Base-by-base conservation (phyloP, 23 red algal genomes). In the Cyanidiococcus yangmingshanensis region DNA sequence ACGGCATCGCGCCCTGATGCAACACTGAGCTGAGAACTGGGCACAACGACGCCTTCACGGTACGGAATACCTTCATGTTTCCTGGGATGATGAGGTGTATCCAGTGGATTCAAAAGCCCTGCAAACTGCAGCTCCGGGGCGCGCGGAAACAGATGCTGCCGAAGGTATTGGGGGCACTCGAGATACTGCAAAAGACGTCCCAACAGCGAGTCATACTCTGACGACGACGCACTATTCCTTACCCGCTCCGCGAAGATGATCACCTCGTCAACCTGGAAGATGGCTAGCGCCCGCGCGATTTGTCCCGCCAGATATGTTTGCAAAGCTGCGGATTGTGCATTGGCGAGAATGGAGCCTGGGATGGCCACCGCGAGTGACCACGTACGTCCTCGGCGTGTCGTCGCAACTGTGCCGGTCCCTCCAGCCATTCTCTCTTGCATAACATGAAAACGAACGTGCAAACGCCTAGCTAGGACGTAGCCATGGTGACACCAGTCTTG, bases 91-190 rank as follows among this genome's bases (percentile, higher is more conserved):
- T 87, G 89, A n/a, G 94, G 89, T 32, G 90, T 75, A n/a, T 87
- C 88, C 25, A 98, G 85, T 37, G 94, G 94, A 68, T 91, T 98
- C 50, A 98, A 82, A 37, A 98, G 77, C 1, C 94, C 94, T 1
- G 84, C 94, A n/a, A 83, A 77, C 3, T 87, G 79, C 1, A 98
- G 80, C 2, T 89, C 77, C 2, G 76, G 31, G 24, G 67, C 68
- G n/a, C 78, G 79, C 39, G 87, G 87, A 79, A 98, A 98, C 29
- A 98, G 74, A 37, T 79, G 71, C 80, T 84, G 88, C 18, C 94
- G 84, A n/a, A 98, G 83, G 68, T 98, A 98, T 58, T 91, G 94
- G 37, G 94, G 94, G 0, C 87, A 88, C 39, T 98, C 94, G 0
- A 91, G 75, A 68, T 98, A 98, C 45, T 85, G 37, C 74, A 98